Evolutionary conservation across 345 rosid species (phyloP).

Genomic region (Syzygium aqueum): DNA sequence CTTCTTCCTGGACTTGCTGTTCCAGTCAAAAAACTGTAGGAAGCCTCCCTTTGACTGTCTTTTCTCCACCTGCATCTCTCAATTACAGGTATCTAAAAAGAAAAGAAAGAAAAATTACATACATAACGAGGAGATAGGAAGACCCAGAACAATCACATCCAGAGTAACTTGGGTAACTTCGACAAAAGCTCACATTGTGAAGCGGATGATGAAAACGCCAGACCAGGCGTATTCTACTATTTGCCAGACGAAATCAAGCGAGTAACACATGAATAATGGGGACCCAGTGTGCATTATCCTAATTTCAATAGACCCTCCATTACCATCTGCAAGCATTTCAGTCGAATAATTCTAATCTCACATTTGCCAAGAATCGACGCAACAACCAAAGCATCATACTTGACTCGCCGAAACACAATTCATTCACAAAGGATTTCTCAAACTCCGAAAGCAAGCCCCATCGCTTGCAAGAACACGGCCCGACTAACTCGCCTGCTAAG

Average conservation of each 20-base stretch:
- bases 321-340: background rate
- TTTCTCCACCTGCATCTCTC: conserved; percentile 57
- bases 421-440: too few relatives aligned
- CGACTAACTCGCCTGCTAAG: too few relatives aligned
- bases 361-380: too few relatives aligned
- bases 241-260: background rate
- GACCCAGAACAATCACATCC: background rate
- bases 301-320: background rate
- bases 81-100: conserved; percentile 13
- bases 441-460: too few relatives aligned
- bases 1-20: conserved; percentile 88
- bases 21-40: conserved; percentile 70
- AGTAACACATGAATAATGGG: background rate
- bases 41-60: conserved; percentile 65
- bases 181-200: background rate
- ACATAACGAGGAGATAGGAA: background rate
- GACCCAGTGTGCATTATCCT: background rate
- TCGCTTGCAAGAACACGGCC: too few relatives aligned
- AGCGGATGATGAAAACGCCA: too few relatives aligned
- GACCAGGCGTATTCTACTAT: background rate
- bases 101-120: background rate
- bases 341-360: too few relatives aligned
- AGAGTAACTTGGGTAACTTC: background rate
- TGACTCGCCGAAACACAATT: too few relatives aligned
- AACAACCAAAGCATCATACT: too few relatives aligned